Percentiles rank a stretch among this genome's conserved stretches.
phyloP scores from a whole-genome alignment of 306 rosid genomes.

The Fagus crenata region DNA sequence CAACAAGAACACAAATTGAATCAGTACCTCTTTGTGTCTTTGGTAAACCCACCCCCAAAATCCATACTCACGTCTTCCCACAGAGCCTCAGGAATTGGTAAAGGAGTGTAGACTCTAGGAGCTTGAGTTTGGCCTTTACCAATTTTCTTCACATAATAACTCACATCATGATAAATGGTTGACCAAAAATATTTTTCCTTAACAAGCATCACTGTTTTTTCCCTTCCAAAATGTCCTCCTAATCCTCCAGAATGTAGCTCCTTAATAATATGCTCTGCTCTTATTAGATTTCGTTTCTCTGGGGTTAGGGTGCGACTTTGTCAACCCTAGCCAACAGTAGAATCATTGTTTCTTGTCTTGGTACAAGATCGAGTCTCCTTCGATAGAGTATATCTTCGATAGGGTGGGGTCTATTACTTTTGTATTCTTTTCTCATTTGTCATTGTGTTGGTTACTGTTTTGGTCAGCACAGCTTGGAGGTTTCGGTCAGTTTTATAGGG shows the following conservation, averaged over 20 bases:
- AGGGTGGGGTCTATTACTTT: too few relatives aligned
- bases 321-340: too few relatives aligned
- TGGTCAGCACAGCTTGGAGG: too few relatives aligned
- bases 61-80: conserved; percentile 1
- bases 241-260: not conserved
- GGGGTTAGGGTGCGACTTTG: too few relatives aligned
- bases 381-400: too few relatives aligned
- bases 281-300: too few relatives aligned
- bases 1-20: not conserved
- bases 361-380: too few relatives aligned
- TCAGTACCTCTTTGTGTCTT: not conserved
- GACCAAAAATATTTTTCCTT: not conserved
- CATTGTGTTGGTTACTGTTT: too few relatives aligned
- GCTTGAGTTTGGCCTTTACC: not conserved
- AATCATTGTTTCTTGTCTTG: too few relatives aligned
- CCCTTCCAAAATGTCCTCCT: not conserved
- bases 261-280: too few relatives aligned
- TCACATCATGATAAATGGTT: not conserved
- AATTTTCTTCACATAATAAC: not conserved
- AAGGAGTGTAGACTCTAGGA: not conserved
- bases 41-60: not conserved
- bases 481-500: too few relatives aligned
- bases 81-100: not conserved
- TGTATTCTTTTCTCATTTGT: too few relatives aligned
- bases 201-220: not conserved